These are phyloP conservation scores for Glycine tomentella DNA, from an alignment of 306 rosid genomes.

Conservation along the genomic window DNA sequence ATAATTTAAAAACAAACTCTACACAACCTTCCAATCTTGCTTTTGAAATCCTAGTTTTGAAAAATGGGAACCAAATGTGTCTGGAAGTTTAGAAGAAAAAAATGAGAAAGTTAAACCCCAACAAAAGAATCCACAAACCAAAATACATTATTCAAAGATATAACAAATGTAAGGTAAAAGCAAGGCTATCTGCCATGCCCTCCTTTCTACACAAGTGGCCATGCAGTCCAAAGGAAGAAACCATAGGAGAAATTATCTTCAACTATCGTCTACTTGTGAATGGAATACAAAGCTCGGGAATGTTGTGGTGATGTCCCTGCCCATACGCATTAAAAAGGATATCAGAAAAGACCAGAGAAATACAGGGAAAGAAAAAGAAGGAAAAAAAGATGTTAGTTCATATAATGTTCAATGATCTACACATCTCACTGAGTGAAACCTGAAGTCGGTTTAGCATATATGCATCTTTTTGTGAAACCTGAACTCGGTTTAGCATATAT, in stretches of 20 bases:
- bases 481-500: not conserved
- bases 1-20: not conserved
- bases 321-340: slow-evolving; percentile 38
- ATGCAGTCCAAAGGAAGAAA: slow-evolving; percentile 40
- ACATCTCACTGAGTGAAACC: not conserved
- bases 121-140: slow-evolving; percentile 46
- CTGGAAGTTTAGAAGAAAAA: slow-evolving; percentile 26
- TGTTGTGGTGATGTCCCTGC: slow-evolving; percentile 96
- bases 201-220: slow-evolving; percentile 42
- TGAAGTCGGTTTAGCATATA: not conserved
- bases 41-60: slow-evolving; percentile 8
- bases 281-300: slow-evolving; percentile 95
- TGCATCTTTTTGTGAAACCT: too few relatives aligned
- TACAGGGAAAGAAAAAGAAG: too few relatives aligned
- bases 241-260: slow-evolving; percentile 42
- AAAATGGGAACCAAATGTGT: slow-evolving; percentile 20
- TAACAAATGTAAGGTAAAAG: slow-evolving; percentile 25
- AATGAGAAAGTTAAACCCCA: slow-evolving; percentile 40
- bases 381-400: not conserved
- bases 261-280: slow-evolving; percentile 92
- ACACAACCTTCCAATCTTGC: not conserved
- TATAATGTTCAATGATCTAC: not conserved
- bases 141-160: slow-evolving; percentile 46
- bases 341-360: slow-evolving; percentile 18
- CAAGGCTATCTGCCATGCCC: slow-evolving; percentile 41